These are phyloP conservation scores for Zymoseptoria tritici DNA, from an alignment of 2,329 filamentous ascomycete species.

Conservation along the genomic window DNA sequence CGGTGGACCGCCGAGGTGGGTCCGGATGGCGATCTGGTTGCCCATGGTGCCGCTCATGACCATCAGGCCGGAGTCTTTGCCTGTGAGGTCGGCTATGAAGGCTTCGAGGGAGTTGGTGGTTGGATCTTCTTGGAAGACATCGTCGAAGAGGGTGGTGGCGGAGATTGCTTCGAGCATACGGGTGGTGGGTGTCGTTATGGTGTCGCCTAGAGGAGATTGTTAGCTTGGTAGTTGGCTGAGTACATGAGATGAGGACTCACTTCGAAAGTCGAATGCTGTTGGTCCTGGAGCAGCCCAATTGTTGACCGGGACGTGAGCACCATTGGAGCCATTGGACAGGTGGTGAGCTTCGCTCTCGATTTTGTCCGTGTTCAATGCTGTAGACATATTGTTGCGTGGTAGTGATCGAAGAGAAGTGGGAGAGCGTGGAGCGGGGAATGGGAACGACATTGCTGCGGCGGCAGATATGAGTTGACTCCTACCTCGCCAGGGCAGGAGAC, in stretches of 20 bases:
- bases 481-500: not conserved
- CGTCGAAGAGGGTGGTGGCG: constrained; percentile 68
- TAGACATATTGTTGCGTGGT: constrained; percentile 5
- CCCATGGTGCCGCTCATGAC: constrained; percentile 88
- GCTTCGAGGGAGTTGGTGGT: constrained; percentile 70
- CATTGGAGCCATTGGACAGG: constrained; percentile 10
- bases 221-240: not conserved
- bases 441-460: not conserved
- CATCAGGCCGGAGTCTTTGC: constrained; percentile 69
- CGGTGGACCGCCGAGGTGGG: constrained; percentile 71
- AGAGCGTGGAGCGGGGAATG: not conserved
- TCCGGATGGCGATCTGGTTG: constrained; percentile 76
- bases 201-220: constrained; percentile 40
- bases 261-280: constrained; percentile 51
- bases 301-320: constrained; percentile 17
- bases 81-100: constrained; percentile 64
- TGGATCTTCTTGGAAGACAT: constrained; percentile 73
- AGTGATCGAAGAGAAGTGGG: not conserved
- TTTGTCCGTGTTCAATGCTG: constrained; percentile 8
- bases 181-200: constrained; percentile 66
- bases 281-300: constrained; percentile 40
- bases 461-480: constrained; percentile 2
- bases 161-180: constrained; percentile 77
- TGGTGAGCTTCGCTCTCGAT: constrained; percentile 12
- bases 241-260: constrained; percentile 20